Percentiles rank a stretch among this genome's conserved stretches.
phyloP scores from a whole-genome alignment of 1,139 yeast genomes.

The Pichia sp. region DNA sequence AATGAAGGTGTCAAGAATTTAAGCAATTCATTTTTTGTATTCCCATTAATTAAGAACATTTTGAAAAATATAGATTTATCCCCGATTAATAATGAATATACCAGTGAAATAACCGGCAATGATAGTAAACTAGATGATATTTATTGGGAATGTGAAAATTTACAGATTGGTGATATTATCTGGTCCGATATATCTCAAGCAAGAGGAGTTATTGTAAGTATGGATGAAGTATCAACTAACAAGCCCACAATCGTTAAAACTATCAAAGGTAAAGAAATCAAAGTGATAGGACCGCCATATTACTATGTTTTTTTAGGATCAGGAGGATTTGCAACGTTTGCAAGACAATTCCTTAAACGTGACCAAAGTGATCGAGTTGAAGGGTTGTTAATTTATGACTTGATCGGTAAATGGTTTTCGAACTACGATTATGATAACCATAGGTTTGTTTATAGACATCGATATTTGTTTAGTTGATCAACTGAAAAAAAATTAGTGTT shows the following conservation, averaged over 20 bases:
- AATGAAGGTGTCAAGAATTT: neutral
- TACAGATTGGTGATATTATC: conserved; percentile 10
- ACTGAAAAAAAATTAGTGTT: no score
- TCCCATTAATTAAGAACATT: neutral
- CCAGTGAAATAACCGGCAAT: neutral
- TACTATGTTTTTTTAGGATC: conserved; percentile 8
- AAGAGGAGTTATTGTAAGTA: conserved; percentile 7
- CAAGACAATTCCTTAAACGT: conserved; percentile 5
- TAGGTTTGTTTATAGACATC: conserved; percentile 9
- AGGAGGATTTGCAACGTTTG: conserved; percentile 10
- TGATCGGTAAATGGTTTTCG: conserved; percentile 17
- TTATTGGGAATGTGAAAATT: conserved; percentile 3
- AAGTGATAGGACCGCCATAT: conserved; percentile 4
- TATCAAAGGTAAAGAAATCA: neutral
- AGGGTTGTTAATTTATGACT: conserved; percentile 16
- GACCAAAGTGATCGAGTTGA: conserved; percentile 9
- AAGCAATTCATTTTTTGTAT: neutral
- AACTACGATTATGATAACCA: conserved; percentile 13
- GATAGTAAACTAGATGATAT: neutral
- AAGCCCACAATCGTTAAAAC: neutral
- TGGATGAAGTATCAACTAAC: neutral
- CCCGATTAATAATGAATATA: neutral
- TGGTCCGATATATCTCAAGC: conserved; percentile 10
- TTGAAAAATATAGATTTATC: neutral
- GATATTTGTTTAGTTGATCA: neutral